A percentile compares a stretch with the other conserved stretches of the same genome.
phyloP scores from a whole-genome alignment of 2,329 filamentous ascomycete genomes.

The Rugonectria rugulosa region DNA sequence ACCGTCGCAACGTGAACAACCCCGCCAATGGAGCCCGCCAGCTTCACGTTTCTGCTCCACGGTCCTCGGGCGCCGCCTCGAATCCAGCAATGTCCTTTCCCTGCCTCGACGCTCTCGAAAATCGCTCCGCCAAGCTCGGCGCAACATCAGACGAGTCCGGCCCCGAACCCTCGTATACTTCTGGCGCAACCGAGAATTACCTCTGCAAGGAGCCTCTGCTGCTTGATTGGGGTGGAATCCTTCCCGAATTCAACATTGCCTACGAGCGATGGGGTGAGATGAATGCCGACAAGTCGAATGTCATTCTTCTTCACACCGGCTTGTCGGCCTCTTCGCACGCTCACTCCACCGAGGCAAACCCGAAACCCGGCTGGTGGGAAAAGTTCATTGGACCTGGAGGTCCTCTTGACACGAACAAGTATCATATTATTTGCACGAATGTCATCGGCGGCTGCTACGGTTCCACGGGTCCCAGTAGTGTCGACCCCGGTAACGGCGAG shows the following conservation, averaged over 20 bases:
- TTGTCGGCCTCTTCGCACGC: constrained; percentile 97
- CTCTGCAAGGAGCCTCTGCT: constrained; percentile 77
- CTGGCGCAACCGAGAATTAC: constrained; percentile 82
- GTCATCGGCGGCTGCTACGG: constrained; percentile 96
- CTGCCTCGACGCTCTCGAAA: constrained; percentile 85
- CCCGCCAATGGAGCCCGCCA: constrained; percentile 25
- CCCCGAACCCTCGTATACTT: constrained; percentile 93
- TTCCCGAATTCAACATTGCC: constrained; percentile 87
- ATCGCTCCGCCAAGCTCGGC: constrained; percentile 76
- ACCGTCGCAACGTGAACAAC: neutral
- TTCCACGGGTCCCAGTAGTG: constrained; percentile 86
- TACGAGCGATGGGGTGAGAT: constrained; percentile 92
- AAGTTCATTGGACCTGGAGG: constrained; percentile 92
- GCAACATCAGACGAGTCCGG: constrained; percentile 58
- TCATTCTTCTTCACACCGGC: constrained; percentile 90
- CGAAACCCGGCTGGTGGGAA: constrained; percentile 97
- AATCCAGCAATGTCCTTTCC: constrained; percentile 91
- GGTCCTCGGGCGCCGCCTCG: constrained; percentile 56
- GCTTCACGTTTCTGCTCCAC: constrained; percentile 31
- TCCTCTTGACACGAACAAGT: constrained; percentile 88
- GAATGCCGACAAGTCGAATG: constrained; percentile 84
- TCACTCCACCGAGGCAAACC: constrained; percentile 86
- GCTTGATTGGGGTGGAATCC: constrained; percentile 93
- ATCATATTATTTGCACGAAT: constrained; percentile 95
- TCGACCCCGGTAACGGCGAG: constrained; percentile 87